A percentile compares a stretch with the other conserved stretches of the same genome.
These are phyloP conservation scores for Fusarium vanettenii DNA, from an alignment of 2,329 filamentous ascomycete genomes.

Conservation along the genomic window DNA sequence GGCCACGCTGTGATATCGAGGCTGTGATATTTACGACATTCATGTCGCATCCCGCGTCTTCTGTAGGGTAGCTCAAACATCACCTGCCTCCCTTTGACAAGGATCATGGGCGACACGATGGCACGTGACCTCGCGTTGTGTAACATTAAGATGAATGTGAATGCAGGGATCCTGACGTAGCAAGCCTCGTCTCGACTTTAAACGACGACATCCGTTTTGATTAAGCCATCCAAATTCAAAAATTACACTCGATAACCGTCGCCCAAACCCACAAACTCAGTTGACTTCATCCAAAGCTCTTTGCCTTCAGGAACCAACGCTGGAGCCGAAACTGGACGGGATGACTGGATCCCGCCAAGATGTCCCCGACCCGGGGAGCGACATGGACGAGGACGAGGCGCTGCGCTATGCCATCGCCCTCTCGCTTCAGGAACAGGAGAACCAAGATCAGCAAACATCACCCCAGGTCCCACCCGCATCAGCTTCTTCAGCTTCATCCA, in stretches of 20 bases:
- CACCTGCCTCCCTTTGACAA: background rate
- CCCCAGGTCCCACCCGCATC: conserved; percentile 29
- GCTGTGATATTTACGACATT: background rate
- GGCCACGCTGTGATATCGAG: background rate
- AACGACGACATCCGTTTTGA: conserved; percentile 17
- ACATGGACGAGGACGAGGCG: conserved; percentile 67
- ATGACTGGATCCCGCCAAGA: conserved; percentile 40
- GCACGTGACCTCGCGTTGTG: conserved; percentile 45
- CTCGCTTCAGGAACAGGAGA: conserved; percentile 57
- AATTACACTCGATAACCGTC: conserved; percentile 33
- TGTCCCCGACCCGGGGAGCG: conserved; percentile 43
- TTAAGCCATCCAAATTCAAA: conserved; percentile 16
- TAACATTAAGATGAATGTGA: conserved; percentile 15
- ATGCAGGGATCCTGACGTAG: conserved; percentile 34
- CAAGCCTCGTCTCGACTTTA: conserved; percentile 7
- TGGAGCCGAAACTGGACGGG: conserved; percentile 6
- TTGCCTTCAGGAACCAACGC: conserved; percentile 11
- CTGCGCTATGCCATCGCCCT: conserved; percentile 70
- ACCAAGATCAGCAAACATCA: conserved; percentile 31
- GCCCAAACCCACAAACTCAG: conserved; percentile 31
- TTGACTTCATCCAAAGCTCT: conserved; percentile 14
- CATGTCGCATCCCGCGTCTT: background rate
- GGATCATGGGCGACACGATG: conserved; percentile 17
- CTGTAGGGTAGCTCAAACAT: conserved; percentile 4
- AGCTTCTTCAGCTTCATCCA: conserved; percentile 26